A percentile compares a stretch with the other conserved stretches of the same genome.
These are phyloP conservation scores for Ophiocordyceps robertsii DNA, from an alignment of 2,329 filamentous ascomycete species.

Conservation along the genomic window DNA sequence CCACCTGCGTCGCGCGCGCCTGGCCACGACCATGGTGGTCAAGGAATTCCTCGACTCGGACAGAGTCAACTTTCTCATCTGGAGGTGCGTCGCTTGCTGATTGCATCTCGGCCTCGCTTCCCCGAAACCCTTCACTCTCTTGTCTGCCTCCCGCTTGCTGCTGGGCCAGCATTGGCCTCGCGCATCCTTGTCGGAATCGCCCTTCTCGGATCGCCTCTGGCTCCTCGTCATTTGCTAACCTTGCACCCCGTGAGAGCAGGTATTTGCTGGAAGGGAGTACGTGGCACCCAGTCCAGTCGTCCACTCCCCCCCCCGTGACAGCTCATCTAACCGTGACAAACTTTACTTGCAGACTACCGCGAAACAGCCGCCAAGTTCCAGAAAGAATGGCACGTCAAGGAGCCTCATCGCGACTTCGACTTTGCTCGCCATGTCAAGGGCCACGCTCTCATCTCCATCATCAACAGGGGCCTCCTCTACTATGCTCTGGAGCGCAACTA, in stretches of 20 bases:
- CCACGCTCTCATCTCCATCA: constrained; percentile 47
- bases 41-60: constrained; percentile 53
- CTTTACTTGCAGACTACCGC: constrained; percentile 41
- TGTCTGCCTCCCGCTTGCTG: not conserved
- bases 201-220: not conserved
- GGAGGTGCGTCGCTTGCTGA: constrained; percentile 43
- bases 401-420: constrained; percentile 47
- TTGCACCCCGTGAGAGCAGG: constrained; percentile 18
- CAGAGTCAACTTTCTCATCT: constrained; percentile 57
- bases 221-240: not conserved
- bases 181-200: not conserved
- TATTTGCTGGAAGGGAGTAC: constrained; percentile 50
- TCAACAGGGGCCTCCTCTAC: constrained; percentile 52
- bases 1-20: constrained; percentile 17
- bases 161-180: not conserved
- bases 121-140: not conserved
- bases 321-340: constrained; percentile 11
- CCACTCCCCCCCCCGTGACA: not conserved
- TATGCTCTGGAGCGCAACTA: constrained; percentile 44
- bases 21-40: constrained; percentile 27
- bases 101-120: not conserved
- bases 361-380: constrained; percentile 55
- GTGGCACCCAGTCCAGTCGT: constrained; percentile 19
- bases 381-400: constrained; percentile 52
- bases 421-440: constrained; percentile 53